Base-by-base conservation (phyloP, 2,329 filamentous ascomycete species). In the Exophiala xenobiotica region DNA sequence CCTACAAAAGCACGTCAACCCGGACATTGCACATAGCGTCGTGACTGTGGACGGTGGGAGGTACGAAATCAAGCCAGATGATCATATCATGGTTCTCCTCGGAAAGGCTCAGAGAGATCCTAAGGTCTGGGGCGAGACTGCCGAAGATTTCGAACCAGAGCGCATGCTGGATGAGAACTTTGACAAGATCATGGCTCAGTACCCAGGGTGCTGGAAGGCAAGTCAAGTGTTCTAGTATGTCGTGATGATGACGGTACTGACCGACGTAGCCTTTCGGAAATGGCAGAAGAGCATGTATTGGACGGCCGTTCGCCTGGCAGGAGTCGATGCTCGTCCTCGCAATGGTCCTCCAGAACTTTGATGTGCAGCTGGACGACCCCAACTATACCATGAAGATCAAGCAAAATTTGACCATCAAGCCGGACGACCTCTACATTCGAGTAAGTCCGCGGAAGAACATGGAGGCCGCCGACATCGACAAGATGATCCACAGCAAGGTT, bases 231-330 rank as follows among this genome's bases (percentile, higher is more conserved):
- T 33, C 9, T 33, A 14, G 4, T 33, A 4, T 9, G 9, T 11
- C 29, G 16, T 3, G 29, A 3, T 11, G 26, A 4, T 33, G 4
- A 33, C 29, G 16, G 5, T n/a, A n/a, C n/a, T n/a, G n/a, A n/a
- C n/a, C n/a, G 9, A 4, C 5, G 16, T 86, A 87, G 67, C 85
- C 87, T 3, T 90, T 90, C 59, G 87, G 87, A 1, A 86, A 87
- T 51, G 86, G 86, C 1, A 74, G 78, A 57, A 72, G 87, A 46
- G 83, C 74, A 1, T 91, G 86, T 59, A 90, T 90, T 51, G 87
- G 87, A 2, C 74, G 86, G 1, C 76, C 80, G 0, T 90, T 90
- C 64, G 85, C 87, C 1, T 87, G 83, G 83, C 86, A 90, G 63
- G 87, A 90, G 67, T 75, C 79, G 2, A 64, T 86, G 6, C 69